A percentile compares a stretch with the other conserved stretches of the same genome.
Evolutionary conservation across 352 stramenopile genomes (phyloP).

Genomic region (Phytopythium sindhum): DNA sequence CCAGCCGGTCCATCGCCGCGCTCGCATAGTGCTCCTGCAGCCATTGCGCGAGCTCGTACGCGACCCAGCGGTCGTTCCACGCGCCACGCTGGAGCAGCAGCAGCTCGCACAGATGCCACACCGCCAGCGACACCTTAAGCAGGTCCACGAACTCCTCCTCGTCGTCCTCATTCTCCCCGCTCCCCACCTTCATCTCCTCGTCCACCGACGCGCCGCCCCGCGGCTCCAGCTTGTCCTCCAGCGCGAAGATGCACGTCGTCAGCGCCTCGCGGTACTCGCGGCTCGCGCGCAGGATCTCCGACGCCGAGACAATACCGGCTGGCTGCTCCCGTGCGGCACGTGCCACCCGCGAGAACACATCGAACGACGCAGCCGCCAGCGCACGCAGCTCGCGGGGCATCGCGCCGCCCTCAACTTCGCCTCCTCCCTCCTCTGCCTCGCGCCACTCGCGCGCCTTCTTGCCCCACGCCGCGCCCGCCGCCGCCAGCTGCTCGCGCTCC

Average conservation of each 20-base stretch:
- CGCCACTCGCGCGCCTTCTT: conserved; percentile 45
- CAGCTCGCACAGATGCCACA: conserved; percentile 80
- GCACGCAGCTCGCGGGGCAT: conserved; percentile 56
- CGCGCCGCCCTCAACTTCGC: neutral
- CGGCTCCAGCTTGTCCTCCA: conserved; percentile 47
- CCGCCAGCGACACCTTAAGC: conserved; percentile 73
- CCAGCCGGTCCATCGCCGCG: conserved; percentile 46
- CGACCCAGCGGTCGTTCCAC: conserved; percentile 46
- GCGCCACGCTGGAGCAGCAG: conserved; percentile 58
- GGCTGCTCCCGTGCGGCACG: conserved; percentile 17
- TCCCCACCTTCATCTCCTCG: conserved; percentile 4
- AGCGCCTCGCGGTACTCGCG: conserved; percentile 71
- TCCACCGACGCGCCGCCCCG: conserved; percentile 14
- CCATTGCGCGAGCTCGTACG: conserved; percentile 72
- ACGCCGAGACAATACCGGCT: conserved; percentile 1
- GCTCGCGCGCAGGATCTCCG: conserved; percentile 44
- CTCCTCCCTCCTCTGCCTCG: conserved; percentile 4
- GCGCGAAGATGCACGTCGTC: conserved; percentile 58
- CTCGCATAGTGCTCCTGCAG: conserved; percentile 75
- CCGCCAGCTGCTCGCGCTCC: conserved; percentile 6
- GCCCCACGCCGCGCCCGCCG: conserved; percentile 45
- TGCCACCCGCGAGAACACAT: conserved; percentile 42
- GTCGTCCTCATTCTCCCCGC: conserved; percentile 14
- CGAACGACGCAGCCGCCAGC: conserved; percentile 56
- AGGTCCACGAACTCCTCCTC: conserved; percentile 56